Evolutionary conservation across 1,284 basidiomycete genomes (phyloP).

Genomic region (Cutaneotrichosporon cutaneum): DNA sequence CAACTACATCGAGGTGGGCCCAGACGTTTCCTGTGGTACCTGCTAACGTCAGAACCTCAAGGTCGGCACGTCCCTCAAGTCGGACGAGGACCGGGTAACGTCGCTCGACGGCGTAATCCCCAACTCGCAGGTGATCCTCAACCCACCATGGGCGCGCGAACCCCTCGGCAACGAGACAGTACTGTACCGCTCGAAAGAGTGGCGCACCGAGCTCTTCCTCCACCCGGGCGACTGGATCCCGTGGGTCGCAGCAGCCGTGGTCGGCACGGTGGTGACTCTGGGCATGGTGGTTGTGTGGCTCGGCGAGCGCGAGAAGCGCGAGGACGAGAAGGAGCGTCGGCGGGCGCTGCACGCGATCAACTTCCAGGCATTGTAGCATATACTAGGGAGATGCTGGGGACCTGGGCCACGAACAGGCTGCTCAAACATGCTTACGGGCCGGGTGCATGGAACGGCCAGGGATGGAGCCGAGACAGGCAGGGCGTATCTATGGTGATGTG

Average conservation of each 20-base stretch:
- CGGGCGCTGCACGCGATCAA: conserved; percentile 91
- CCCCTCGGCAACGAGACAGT: conserved; percentile 23
- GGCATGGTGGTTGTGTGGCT: conserved; percentile 80
- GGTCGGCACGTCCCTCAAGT: conserved; percentile 78
- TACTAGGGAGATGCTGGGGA: neutral
- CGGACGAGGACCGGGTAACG: conserved; percentile 63
- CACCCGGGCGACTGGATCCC: conserved; percentile 96
- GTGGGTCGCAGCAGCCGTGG: conserved; percentile 85
- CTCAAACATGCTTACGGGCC: neutral
- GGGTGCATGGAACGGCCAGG: neutral
- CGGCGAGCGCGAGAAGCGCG: conserved; percentile 90
- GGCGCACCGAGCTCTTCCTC: conserved; percentile 88
- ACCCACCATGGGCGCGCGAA: conserved; percentile 61
- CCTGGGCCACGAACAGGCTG: neutral
- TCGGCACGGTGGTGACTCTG: conserved; percentile 70
- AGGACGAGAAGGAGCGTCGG: conserved; percentile 86
- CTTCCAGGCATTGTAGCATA: conserved; percentile 77
- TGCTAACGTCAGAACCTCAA: conserved; percentile 65
- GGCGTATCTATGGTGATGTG: neutral
- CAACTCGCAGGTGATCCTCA: conserved; percentile 94
- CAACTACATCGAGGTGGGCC: conserved; percentile 84
- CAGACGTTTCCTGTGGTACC: neutral
- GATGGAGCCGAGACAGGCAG: neutral
- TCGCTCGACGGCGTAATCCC: conserved; percentile 96
- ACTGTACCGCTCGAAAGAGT: conserved; percentile 54